Evolutionary conservation across 768 basidiomycete genomes (phyloP).

Genomic region (Lentinula raphanica): DNA sequence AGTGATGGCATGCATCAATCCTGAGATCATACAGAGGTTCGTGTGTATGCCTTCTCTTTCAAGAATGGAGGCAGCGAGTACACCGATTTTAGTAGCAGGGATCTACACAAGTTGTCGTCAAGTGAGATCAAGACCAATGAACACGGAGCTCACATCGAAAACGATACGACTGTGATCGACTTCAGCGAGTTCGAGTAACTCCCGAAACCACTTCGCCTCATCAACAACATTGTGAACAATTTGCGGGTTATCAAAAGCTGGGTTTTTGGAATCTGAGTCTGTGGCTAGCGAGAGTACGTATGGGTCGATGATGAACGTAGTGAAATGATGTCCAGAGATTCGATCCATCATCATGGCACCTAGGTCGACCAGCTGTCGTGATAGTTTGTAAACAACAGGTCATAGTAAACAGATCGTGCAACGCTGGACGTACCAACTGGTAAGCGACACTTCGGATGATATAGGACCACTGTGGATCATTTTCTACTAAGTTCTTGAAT

Average conservation of each 20-base stretch:
- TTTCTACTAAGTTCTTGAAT: neutral
- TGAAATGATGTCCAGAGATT: neutral
- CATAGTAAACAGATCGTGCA: no score
- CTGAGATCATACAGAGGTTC: neutral
- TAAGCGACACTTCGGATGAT: neutral
- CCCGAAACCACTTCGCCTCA: neutral
- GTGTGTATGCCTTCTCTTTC: neutral
- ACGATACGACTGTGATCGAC: neutral
- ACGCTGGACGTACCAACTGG: neutral
- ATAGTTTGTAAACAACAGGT: no score
- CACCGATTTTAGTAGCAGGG: neutral
- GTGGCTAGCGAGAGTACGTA: neutral
- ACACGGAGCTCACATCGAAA: neutral
- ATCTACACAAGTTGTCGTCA: neutral
- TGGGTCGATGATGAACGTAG: constrained; percentile 1
- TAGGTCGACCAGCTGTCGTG: constrained; percentile 3
- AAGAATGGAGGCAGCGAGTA: neutral
- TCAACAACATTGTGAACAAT: neutral
- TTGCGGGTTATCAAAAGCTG: neutral
- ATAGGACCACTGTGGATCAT: neutral
- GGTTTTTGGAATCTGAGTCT: neutral
- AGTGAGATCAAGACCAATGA: neutral
- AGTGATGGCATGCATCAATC: constrained; percentile 1
- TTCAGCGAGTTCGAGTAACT: neutral
- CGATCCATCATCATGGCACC: neutral